Percentiles rank a stretch among this genome's conserved stretches.
phyloP scores from a whole-genome alignment of 495 filamentous ascomycete genomes.

The Glonium stellatum region DNA sequence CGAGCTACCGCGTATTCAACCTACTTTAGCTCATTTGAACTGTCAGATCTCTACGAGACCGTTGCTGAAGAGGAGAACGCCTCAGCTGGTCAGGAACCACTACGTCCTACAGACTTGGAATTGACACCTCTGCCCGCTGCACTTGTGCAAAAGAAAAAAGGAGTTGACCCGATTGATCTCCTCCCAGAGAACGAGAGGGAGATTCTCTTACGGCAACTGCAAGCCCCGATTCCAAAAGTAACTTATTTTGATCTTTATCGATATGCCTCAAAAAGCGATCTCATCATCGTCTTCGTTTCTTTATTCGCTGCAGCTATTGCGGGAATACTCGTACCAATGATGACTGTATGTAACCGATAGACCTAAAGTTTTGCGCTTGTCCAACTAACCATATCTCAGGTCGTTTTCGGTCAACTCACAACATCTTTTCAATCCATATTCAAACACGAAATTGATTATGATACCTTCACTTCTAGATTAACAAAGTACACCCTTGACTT shows the following conservation, averaged over 20 bases:
- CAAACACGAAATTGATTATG: conserved; percentile 39
- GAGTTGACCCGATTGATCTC: background rate
- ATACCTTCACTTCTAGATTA: conserved; percentile 55
- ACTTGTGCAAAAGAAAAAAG: background rate
- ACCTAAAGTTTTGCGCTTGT: background rate
- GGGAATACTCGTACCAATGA: conserved; percentile 55
- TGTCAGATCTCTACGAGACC: background rate
- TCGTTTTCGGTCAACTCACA: conserved; percentile 70
- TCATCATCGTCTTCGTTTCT: conserved; percentile 60
- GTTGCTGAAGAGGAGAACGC: conserved; percentile 1
- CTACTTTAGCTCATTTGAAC: background rate
- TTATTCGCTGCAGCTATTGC: conserved; percentile 75
- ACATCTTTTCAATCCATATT: conserved; percentile 64
- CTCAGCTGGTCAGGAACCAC: background rate
- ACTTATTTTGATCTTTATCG: conserved; percentile 34
- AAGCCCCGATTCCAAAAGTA: background rate
- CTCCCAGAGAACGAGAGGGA: background rate
- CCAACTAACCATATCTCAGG: conserved; percentile 27
- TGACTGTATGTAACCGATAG: conserved; percentile 54
- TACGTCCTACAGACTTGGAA: background rate
- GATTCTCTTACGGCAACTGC: background rate
- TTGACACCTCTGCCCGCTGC: background rate
- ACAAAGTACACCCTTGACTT: conserved; percentile 71
- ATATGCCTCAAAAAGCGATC: conserved; percentile 69
- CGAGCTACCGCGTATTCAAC: background rate